Base-by-base conservation (phyloP, 1,139 yeast genomes). In the Blastobotrys arbuscula region DNA sequence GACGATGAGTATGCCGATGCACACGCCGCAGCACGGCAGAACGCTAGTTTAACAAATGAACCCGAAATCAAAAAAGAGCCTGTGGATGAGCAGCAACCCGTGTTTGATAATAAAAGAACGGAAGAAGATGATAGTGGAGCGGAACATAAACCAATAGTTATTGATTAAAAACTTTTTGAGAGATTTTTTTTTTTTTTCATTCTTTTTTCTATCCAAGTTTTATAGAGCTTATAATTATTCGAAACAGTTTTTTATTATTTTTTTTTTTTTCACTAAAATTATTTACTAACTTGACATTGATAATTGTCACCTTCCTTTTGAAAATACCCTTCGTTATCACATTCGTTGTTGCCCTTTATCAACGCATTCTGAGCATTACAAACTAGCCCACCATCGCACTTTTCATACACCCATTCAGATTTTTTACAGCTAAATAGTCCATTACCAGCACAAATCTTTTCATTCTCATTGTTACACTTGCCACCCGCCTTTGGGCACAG, bases 11-110 rank as follows among this genome's bases (percentile, higher is more conserved):
- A 36, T 2, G 26, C 16, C 8, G 39, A 20, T 13, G 3, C 7
- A 8, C 23, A 35, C 24, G 8, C 39, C 30, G 48, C 49, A 5
- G 53, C 50, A 2, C 40, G 53, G 3, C 47, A 42, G 1, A 48
- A 50, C 26, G 48, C 44, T 31, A 50, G 52, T 40, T 42, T 51
- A 34, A 51, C 54, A 2, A 30, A 20, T 15, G 45, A 21, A 5
- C 15, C 24, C 3, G 30, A 21, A 42, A 23, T 21, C 26, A 30
- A 44, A 19, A 28, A 38, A 28, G 47, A 26, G 2, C 20, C 20
- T 2, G 42, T 4, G 12, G 44, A 45, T 6, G 31, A 23, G 10
- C 39, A 31, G 12, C 40, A 6, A 12, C 37, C 16, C 21, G 36
- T 26, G 37, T 19, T 13, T 26, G 43, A 16, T 35, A 28, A 34